Evolutionary conservation across 2,329 filamentous ascomycete species (phyloP), one percentile per base, ranked within the genome.

Genomic region (Nemania sp.): DNA sequence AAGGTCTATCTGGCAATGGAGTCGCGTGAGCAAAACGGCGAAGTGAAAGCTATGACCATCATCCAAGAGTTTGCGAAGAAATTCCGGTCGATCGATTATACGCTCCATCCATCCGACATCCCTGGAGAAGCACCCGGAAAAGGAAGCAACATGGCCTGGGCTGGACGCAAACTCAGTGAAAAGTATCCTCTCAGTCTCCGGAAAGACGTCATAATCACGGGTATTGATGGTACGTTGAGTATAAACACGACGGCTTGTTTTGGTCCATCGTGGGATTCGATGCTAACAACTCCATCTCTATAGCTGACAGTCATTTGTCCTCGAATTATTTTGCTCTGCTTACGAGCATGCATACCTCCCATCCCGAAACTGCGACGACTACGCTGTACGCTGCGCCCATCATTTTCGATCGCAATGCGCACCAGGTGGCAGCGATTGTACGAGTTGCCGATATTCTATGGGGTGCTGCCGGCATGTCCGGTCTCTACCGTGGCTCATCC

Each of bases 1-100:
- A 62, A 91, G 88, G 78, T 91, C 54, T 90, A 87, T 69, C 80
- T 91, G 32, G 89, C 85, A 20, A 91, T 91, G 88, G 89, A 91
- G 71, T 78, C 87, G 68, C 85, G 88, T 59, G 89, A 91, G 71
- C 76, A 77, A 51, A 81, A 84, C 48, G 83, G 81, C 11, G 81
- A 85, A 61, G 74, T 80, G 49, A 91, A 90, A 74, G 88, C 88
- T 11, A 77, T 81, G 60, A 79, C 78, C 9, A 78, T 91, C 15
- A 81, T 87, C n/a, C 80, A 83, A 48, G 82, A 84, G 60, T 90
- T 89, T 67, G 76, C 81, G 64, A 84, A 84, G 69, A 85, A 82
- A 59, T 91, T 91, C 71, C 84, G 85, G 43, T 83, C 81, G 60
- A 87, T 91, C 67, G 83, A 86, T 68, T 87, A 84, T 71, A 90